A percentile compares a stretch with the other conserved stretches of the same genome.
These are phyloP conservation scores for Cicer yamashitae DNA, from an alignment of 306 rosid genomes.

Conservation along the genomic window DNA sequence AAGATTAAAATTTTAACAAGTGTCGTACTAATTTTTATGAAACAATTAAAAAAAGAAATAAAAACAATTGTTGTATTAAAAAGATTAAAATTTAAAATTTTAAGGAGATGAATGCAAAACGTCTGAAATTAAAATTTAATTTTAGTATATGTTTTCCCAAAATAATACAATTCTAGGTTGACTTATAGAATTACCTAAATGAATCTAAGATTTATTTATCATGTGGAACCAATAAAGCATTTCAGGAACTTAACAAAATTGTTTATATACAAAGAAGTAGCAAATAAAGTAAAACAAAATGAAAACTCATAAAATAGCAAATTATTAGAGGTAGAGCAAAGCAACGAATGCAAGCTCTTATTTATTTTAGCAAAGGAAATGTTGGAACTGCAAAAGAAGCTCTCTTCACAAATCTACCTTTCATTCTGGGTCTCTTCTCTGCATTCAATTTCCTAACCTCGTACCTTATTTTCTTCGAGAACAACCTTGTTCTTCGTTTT, in stretches of 20 bases:
- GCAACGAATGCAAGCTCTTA: not conserved
- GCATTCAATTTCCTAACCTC: conserved; percentile 96
- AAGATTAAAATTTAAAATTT: too few species aligned
- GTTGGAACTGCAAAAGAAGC: conserved; percentile 56
- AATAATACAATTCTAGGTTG: too few species aligned
- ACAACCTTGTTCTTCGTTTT: conserved; percentile 81
- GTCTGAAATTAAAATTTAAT: too few species aligned
- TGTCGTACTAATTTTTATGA: too few species aligned
- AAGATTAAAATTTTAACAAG: too few species aligned
- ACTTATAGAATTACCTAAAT: too few species aligned
- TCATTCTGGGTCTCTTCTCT: conserved; percentile 97
- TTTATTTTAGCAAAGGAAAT: conserved; percentile 53
- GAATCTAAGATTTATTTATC: not conserved
- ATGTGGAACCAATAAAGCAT: not conserved
- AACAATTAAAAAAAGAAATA: too few species aligned
- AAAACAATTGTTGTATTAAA: too few species aligned
- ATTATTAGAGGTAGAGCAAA: conserved; percentile 14
- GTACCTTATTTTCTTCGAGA: conserved; percentile 94
- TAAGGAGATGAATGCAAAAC: too few species aligned
- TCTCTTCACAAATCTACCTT: conserved; percentile 93
- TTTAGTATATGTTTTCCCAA: too few species aligned
- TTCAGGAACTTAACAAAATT: conserved; percentile 36
- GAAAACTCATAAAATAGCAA: not conserved
- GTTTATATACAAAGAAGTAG: conserved; percentile 28
- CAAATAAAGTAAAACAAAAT: conserved; percentile 6